phyloP scores from a whole-genome alignment of 495 filamentous ascomycete species.

The Xylaria longipes region DNA sequence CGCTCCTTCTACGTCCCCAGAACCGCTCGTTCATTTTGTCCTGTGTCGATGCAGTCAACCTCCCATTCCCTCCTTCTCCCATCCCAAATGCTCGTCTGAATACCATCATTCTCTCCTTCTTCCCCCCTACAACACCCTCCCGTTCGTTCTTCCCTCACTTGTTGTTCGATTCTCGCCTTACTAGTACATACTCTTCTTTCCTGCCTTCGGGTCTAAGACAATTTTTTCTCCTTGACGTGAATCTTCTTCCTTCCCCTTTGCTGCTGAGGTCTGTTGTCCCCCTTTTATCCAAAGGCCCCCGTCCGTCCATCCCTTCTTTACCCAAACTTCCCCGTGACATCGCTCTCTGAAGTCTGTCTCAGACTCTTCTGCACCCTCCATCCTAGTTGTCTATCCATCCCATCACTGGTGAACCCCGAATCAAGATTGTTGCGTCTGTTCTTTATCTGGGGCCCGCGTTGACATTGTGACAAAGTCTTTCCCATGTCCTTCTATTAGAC shows the following conservation, averaged over 20 bases:
- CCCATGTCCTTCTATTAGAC: conserved; percentile 40
- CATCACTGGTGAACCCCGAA: conserved; percentile 29
- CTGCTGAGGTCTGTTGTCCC: conserved; percentile 31
- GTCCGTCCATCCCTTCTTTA: conserved; percentile 34
- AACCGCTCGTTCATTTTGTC: conserved; percentile 28
- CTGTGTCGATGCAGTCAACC: conserved; percentile 34
- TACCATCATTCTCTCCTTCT: conserved; percentile 52
- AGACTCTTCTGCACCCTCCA: conserved; percentile 25
- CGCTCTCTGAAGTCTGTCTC: conserved; percentile 22
- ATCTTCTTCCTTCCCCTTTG: conserved; percentile 35
- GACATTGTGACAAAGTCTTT: conserved; percentile 38
- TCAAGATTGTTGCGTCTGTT: conserved; percentile 28
- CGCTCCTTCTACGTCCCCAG: conserved; percentile 30
- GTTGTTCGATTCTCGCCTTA: conserved; percentile 39
- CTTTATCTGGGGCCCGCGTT: conserved; percentile 32
- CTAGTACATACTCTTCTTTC: conserved; percentile 45
- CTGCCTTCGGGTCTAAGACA: conserved; percentile 37
- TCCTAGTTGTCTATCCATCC: conserved; percentile 25
- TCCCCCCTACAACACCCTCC: conserved; percentile 38
- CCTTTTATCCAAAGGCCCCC: conserved; percentile 29
- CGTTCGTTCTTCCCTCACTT: conserved; percentile 38
- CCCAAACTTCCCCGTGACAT: conserved; percentile 26
- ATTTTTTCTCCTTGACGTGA: conserved; percentile 42
- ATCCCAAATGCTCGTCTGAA: conserved; percentile 45
- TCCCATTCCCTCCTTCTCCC: conserved; percentile 44